These are phyloP conservation scores for Violaceomyces palustris DNA, from an alignment of 1,284 basidiomycete species.

Conservation along the genomic window DNA sequence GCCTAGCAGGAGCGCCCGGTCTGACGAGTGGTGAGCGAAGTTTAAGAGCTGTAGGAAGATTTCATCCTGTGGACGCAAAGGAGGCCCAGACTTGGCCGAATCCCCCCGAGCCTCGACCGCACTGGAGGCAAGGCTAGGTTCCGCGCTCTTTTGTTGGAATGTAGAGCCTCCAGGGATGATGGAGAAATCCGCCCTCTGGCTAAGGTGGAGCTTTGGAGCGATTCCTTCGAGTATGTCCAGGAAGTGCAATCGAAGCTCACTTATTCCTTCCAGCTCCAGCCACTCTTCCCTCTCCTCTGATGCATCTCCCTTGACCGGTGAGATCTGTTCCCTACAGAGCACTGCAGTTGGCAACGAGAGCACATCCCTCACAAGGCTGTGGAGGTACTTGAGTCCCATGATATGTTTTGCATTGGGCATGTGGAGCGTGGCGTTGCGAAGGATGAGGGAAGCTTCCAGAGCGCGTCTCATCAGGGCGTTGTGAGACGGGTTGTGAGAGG, in stretches of 20 bases:
- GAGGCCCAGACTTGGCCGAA: background rate
- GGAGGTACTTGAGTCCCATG: slow-evolving; percentile 10
- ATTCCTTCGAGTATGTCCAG: slow-evolving; percentile 45
- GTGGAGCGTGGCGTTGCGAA: slow-evolving; percentile 33
- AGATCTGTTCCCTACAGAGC: too few relatives aligned
- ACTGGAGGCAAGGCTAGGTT: background rate
- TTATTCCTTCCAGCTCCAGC: slow-evolving; percentile 35
- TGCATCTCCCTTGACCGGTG: too few relatives aligned
- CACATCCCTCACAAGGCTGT: slow-evolving; percentile 20
- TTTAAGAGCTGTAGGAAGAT: slow-evolving; percentile 35
- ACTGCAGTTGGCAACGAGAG: slow-evolving; percentile 19
- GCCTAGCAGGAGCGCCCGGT: slow-evolving; percentile 41
- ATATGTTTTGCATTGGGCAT: slow-evolving; percentile 23
- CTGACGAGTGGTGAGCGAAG: slow-evolving; percentile 27
- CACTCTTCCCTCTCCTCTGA: slow-evolving; percentile 13
- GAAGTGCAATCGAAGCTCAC: slow-evolving; percentile 41
- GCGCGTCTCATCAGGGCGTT: slow-evolving; percentile 37
- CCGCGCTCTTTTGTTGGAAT: background rate
- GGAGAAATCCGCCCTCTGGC: slow-evolving; percentile 17
- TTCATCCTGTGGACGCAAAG: slow-evolving; percentile 15
- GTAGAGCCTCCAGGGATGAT: background rate
- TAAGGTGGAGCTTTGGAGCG: slow-evolving; percentile 15
- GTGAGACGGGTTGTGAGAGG: slow-evolving; percentile 12
- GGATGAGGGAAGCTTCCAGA: slow-evolving; percentile 31
- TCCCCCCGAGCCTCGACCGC: background rate